Conservation (phyloP, 495 filamentous ascomycete genomes). For the Tricharina praecox region DNA sequence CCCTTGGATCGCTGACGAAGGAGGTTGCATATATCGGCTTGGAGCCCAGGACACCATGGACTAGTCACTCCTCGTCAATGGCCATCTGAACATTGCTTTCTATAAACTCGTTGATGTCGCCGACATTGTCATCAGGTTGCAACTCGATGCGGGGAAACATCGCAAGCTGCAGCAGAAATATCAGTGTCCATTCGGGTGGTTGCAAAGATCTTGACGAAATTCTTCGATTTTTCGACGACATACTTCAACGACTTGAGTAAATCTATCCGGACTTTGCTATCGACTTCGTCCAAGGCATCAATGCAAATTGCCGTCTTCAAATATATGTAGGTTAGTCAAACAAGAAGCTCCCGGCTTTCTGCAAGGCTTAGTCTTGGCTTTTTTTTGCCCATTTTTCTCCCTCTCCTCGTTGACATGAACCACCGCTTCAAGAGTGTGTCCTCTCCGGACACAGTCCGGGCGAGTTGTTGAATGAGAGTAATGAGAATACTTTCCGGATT, state of each 20-base stretch:
- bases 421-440: constrained; percentile 3
- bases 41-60: not conserved
- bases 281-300: constrained; percentile 20
- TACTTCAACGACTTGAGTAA: constrained; percentile 8
- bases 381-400: not conserved
- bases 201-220: constrained; percentile 17
- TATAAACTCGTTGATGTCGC: constrained; percentile 4
- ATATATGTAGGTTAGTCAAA: constrained; percentile 1
- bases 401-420: not conserved
- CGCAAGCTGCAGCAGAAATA: constrained; percentile 7
- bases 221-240: constrained; percentile 4
- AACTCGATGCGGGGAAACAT: constrained; percentile 4
- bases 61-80: not conserved
- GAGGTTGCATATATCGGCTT: constrained; percentile 2
- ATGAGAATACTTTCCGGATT: constrained; percentile 6
- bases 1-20: constrained; percentile 1
- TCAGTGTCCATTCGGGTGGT: constrained; percentile 17
- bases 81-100: not conserved
- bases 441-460: no score
- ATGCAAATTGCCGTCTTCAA: constrained; percentile 11
- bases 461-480: no score
- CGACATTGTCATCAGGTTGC: constrained; percentile 2
- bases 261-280: not conserved
- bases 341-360: constrained; percentile 6
- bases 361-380: not conserved